Base-by-base conservation (phyloP, 805 yeast species). In the Wickerhamomyces chaumierensis region DNA sequence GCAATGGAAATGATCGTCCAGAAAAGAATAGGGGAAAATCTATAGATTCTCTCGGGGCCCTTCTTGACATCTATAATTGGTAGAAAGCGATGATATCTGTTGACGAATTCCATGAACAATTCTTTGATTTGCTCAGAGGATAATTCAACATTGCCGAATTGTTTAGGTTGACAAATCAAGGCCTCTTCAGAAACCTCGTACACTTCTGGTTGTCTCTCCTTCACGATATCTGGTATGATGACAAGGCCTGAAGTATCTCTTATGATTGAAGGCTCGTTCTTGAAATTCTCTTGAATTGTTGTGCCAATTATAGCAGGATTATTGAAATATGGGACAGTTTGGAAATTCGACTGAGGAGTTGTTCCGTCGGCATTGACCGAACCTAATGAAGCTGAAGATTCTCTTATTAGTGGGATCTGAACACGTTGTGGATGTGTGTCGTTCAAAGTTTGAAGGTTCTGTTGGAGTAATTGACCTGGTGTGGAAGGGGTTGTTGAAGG, bases 1-100 rank as follows among this genome's bases (percentile, higher is more conserved):
- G 95, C 84, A 1, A 86, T 81, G 32, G 86, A 74, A 75, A 88
- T 78, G 14, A 90, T 78, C 0, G 90, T 88, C 98, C 98, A 90
- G 53, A 90, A 90, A 16, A 90, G 63, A 3, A 90, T 80, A 0
- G 96, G 96, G 41, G 96, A 86, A 15, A 83, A 65, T 41, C 75
- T 60, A 56, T 82, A 84, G 8, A 88, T 70, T 35, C 76, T 63
- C 48, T 87, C 96, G 1, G 95, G 92, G 9, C 96, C 95, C 43
- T 72, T 73, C 6, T 65, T 46, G 2, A 90, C 71, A 53, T 90
- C 95, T 3, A 90, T 92, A 1, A 90, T 82, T 0, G 97, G 97
- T 36, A 92, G 55, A 37, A 82, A 77, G 1, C 85, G 82, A 57
- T 90, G 96, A 53, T 92, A 90, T 43, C 74, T 66, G n/a, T 65